Evolutionary conservation across 2,329 filamentous ascomycete genomes (phyloP).

Genomic region (Pseudogymnoascus sp.): DNA sequence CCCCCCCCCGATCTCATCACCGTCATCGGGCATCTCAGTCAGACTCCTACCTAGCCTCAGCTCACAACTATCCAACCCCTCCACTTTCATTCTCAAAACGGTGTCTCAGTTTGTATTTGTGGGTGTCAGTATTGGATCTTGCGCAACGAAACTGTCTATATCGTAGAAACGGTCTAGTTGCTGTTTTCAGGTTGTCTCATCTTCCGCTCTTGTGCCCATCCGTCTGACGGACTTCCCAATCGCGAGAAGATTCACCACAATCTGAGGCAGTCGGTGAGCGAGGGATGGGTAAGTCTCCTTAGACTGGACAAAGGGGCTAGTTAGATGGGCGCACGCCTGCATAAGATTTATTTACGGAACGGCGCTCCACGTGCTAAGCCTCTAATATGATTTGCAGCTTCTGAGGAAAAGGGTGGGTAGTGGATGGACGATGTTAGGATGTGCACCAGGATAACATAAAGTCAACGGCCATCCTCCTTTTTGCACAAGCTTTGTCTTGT

Average conservation of each 20-base stretch:
- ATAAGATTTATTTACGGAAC: constrained; percentile 7
- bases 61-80: background rate
- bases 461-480: constrained; percentile 5
- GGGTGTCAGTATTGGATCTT: constrained; percentile 8
- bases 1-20: background rate
- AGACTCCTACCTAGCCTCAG: background rate
- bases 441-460: constrained; percentile 6
- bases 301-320: background rate
- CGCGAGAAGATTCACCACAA: constrained; percentile 6
- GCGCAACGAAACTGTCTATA: constrained; percentile 5
- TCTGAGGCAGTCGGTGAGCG: constrained; percentile 1
- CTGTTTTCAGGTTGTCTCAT: constrained; percentile 9
- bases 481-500: background rate
- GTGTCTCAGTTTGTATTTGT: constrained; percentile 2
- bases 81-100: constrained; percentile 2
- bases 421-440: background rate
- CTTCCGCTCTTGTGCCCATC: background rate
- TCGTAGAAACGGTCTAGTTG: background rate
- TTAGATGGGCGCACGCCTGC: constrained; percentile 5
- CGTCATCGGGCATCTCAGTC: background rate
- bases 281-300: background rate
- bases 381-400: constrained; percentile 2
- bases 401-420: background rate
- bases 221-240: background rate
- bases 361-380: constrained; percentile 1